Base-by-base conservation (phyloP, 1,284 basidiomycete genomes). In the Leccinum pseudoinsigne region DNA sequence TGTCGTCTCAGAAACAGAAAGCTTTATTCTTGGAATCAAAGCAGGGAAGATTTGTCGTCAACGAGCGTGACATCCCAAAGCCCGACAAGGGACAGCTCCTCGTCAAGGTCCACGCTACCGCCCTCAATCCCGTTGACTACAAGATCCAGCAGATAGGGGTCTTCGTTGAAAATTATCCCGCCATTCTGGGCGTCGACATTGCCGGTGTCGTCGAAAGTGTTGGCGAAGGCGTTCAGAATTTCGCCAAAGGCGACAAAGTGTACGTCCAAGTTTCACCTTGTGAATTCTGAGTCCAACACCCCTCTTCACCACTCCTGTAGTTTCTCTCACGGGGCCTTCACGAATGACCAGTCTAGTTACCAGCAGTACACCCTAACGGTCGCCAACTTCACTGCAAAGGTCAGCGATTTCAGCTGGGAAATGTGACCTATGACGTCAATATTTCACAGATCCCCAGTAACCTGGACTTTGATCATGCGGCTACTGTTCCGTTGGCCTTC, bases 61-160 rank as follows among this genome's bases (percentile, higher is more conserved):
- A 54, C 4, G 63, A 67, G 28, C 66, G 64, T 54, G 66, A 70
- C 16, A 67, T 82, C 16, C 79, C 78, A 1, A 75, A 68, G 53
- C 80, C 81, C 3, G 75, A 72, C 7, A 67, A 71, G 4, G 78
- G 78, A 5, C 75, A 85, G 65, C 66, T 86, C 2, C 73, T 84
- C 23, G 75, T 84, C 60, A 80, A 79, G 64, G 64, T 84, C 40
- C 64, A 78, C 5, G 68, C 81, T 0, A 64, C 76, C 9, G 79
- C 76, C 3, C 74, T 86, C 11, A 84, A 84, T 67, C 83, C 83
- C 5, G 66, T 81, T n/a, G 84, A 84, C 68, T 83, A 77, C 70
- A 82, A 81, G 67, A 75, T 76, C 11, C 66, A 70, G 50, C 16
- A 70, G 60, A 54, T 63, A 34, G 75, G 71, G 6, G 28, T 53